A percentile compares a stretch with the other conserved stretches of the same genome.
phyloP scores from a whole-genome alignment of 2,329 filamentous ascomycete species.

The Huntiella decipiens region DNA sequence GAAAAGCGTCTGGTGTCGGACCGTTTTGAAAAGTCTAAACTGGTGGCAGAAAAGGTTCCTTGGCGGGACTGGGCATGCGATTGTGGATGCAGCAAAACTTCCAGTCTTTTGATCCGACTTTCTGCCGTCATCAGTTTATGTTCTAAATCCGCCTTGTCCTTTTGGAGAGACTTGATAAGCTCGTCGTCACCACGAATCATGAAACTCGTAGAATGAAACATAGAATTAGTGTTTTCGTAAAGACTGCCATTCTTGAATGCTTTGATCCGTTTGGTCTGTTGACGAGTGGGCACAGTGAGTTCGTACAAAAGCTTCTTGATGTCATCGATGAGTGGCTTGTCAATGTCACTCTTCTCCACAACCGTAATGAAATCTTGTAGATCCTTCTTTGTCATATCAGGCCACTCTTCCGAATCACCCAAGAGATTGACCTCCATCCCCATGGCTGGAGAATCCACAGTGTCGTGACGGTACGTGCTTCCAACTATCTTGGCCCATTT shows the following conservation, averaged over 20 bases:
- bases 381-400: constrained; percentile 54
- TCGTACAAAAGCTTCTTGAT: constrained; percentile 61
- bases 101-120: constrained; percentile 74
- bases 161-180: constrained; percentile 53
- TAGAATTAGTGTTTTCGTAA: constrained; percentile 76
- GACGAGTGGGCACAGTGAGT: constrained; percentile 62
- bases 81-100: constrained; percentile 82
- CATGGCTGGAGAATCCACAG: constrained; percentile 47
- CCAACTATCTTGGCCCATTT: constrained; percentile 82
- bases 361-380: constrained; percentile 53
- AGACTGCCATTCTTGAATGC: constrained; percentile 94
- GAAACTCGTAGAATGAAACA: constrained; percentile 63
- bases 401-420: constrained; percentile 70
- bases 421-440: constrained; percentile 73
- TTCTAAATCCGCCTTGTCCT: constrained; percentile 60
- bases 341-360: constrained; percentile 45
- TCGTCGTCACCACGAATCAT: constrained; percentile 79
- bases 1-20: constrained; percentile 27
- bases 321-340: constrained; percentile 49
- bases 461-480: constrained; percentile 48
- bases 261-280: constrained; percentile 71
- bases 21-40: constrained; percentile 18
- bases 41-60: constrained; percentile 31
- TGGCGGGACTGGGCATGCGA: constrained; percentile 27
- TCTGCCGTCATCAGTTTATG: constrained; percentile 64